A percentile compares a stretch with the other conserved stretches of the same genome.
These are phyloP conservation scores for Pythium aphanidermatum DNA, from an alignment of 352 stramenopile species.

Conservation along the genomic window DNA sequence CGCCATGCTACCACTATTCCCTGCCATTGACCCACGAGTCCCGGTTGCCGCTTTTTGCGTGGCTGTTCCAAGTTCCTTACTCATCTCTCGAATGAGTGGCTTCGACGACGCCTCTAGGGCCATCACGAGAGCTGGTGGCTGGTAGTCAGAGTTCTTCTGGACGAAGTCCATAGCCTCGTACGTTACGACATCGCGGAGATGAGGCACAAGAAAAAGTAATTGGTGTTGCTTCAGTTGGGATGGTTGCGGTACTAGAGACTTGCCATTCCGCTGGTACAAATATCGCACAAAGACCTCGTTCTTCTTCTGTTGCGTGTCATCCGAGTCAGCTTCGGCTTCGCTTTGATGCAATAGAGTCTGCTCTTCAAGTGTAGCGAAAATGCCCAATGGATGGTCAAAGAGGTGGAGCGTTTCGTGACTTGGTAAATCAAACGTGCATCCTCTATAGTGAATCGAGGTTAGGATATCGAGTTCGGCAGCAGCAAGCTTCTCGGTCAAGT, in stretches of 20 bases:
- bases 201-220: constrained; percentile 41
- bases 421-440: too few relatives aligned
- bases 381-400: constrained; percentile 41
- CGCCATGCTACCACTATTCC: constrained; percentile 9
- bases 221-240: constrained; percentile 11
- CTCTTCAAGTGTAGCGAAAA: constrained; percentile 69
- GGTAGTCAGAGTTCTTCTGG: constrained; percentile 63
- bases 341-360: constrained; percentile 55
- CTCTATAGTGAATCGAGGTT: background rate
- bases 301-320: constrained; percentile 64
- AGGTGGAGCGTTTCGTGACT: too few relatives aligned
- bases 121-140: constrained; percentile 29
- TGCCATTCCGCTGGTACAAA: constrained; percentile 45
- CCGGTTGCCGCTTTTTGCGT: background rate
- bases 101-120: constrained; percentile 26
- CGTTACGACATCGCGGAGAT: constrained; percentile 35
- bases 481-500: constrained; percentile 74
- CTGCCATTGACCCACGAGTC: background rate
- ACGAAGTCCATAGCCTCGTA: constrained; percentile 67
- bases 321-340: constrained; percentile 30
- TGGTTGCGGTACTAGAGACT: constrained; percentile 18
- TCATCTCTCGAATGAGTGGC: constrained; percentile 22
- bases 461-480: constrained; percentile 27
- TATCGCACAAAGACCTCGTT: constrained; percentile 65
- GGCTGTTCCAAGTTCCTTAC: constrained; percentile 10